Percentiles rank a stretch among this genome's conserved stretches.
phyloP scores from a whole-genome alignment of 2,329 filamentous ascomycete species.

The Periglandula ipomoeae region DNA sequence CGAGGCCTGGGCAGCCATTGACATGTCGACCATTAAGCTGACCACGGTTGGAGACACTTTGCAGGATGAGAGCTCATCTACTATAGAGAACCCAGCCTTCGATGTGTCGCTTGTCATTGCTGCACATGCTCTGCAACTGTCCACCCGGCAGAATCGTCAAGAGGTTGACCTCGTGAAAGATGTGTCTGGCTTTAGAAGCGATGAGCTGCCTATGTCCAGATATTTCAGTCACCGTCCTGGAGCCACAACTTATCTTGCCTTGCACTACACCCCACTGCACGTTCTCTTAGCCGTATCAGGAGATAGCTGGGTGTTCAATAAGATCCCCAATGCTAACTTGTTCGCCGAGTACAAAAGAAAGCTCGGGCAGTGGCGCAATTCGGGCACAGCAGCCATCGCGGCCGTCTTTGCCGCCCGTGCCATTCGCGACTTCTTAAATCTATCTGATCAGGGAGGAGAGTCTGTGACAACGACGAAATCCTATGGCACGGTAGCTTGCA shows the following conservation, averaged over 20 bases:
- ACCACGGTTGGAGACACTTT: slow-evolving; percentile 19
- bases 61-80: slow-evolving; percentile 24
- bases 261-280: slow-evolving; percentile 49
- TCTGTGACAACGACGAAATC: slow-evolving; percentile 10
- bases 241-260: slow-evolving; percentile 45
- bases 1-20: slow-evolving; percentile 35
- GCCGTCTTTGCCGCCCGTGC: slow-evolving; percentile 42
- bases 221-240: slow-evolving; percentile 37
- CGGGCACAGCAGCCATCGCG: slow-evolving; percentile 35
- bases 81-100: slow-evolving; percentile 26
- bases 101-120: slow-evolving; percentile 33
- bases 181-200: slow-evolving; percentile 14
- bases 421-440: slow-evolving; percentile 34
- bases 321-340: slow-evolving; percentile 33
- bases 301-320: slow-evolving; percentile 48
- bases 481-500: slow-evolving; percentile 12
- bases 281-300: slow-evolving; percentile 49
- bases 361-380: slow-evolving; percentile 36
- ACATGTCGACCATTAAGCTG: slow-evolving; percentile 16
- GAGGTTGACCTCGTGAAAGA: slow-evolving; percentile 19
- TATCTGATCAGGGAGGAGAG: not conserved
- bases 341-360: slow-evolving; percentile 39
- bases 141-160: slow-evolving; percentile 20
- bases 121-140: slow-evolving; percentile 27
- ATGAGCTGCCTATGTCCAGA: slow-evolving; percentile 21